phyloP scores from a whole-genome alignment of 164 flowering plant genomes.

The Saururus chinensis region DNA sequence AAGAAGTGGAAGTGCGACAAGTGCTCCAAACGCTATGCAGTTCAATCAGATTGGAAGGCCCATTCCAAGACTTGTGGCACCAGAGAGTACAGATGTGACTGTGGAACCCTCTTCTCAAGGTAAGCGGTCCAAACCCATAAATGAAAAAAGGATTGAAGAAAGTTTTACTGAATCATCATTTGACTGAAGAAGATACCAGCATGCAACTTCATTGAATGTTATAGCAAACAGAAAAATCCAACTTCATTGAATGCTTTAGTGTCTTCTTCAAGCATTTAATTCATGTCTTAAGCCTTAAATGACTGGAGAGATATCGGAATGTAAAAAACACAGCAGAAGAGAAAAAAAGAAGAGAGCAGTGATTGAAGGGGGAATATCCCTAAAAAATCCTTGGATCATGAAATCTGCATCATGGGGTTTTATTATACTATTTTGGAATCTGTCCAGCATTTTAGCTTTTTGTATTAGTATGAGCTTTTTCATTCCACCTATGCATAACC shows the following conservation, averaged over 20 bases:
- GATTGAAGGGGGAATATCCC: background rate
- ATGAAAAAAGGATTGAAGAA: too few relatives aligned
- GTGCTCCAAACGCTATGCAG: constrained; percentile 42
- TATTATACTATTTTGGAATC: background rate
- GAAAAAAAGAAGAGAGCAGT: background rate
- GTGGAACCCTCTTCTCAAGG: constrained; percentile 98
- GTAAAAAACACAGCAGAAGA: background rate
- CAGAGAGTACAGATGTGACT: constrained; percentile 93
- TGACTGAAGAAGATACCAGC: background rate
- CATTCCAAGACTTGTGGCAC: constrained; percentile 97
- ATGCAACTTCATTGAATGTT: background rate
- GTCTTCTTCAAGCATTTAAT: background rate
- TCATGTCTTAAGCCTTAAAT: background rate
- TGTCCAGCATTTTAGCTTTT: background rate
- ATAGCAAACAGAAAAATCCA: background rate
- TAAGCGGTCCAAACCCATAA: too few relatives aligned
- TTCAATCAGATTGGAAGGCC: constrained; percentile 95
- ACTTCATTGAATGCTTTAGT: background rate
- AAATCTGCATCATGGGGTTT: background rate
- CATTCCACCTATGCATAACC: background rate
- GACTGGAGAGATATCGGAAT: background rate
- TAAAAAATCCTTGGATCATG: background rate
- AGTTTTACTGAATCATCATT: background rate
- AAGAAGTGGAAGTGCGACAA: constrained; percentile 42
- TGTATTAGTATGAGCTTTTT: background rate